These are phyloP conservation scores for Chlamydomonas sphaeroides DNA, from an alignment of 139 green algal genomes.

Conservation along the genomic window DNA sequence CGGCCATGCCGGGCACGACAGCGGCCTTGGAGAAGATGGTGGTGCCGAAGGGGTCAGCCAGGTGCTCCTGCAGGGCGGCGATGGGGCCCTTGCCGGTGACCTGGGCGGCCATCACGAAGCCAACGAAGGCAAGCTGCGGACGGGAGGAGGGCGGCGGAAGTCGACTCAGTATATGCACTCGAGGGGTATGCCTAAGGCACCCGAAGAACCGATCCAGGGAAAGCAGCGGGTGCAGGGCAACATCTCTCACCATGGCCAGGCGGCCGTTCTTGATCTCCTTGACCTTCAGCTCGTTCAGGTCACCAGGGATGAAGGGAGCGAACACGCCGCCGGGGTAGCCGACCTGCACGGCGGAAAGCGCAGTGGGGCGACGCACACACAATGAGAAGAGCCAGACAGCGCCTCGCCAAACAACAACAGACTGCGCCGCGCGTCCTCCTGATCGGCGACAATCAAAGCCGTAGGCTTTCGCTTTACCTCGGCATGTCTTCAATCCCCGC, in stretches of 20 bases:
- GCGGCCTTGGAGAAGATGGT: conserved; percentile 77
- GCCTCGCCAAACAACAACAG: no score
- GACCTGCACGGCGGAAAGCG: no score
- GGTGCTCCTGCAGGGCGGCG: conserved; percentile 74
- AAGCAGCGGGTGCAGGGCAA: conserved; percentile 38
- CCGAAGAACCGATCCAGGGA: no score
- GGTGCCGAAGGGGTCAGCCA: conserved; percentile 77
- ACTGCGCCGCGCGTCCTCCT: no score
- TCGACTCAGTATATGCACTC: no score
- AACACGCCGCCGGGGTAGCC: conserved; percentile 84
- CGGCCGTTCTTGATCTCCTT: conserved; percentile 98
- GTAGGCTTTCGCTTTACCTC: no score
- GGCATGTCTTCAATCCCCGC: no score
- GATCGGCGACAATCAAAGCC: no score
- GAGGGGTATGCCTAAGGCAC: no score
- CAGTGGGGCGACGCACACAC: no score
- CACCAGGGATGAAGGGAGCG: conserved; percentile 75
- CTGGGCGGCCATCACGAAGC: conserved; percentile 67
- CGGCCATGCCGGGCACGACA: conserved; percentile 61
- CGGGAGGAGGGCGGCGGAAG: no score
- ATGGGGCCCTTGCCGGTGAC: conserved; percentile 80
- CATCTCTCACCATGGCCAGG: conserved; percentile 83
- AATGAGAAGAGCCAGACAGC: no score
- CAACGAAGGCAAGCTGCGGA: conserved; percentile 47
- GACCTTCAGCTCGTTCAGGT: conserved; percentile 85